Evolutionary conservation across 805 yeast genomes (phyloP).

Genomic region (Ogataea pilisensis): DNA sequence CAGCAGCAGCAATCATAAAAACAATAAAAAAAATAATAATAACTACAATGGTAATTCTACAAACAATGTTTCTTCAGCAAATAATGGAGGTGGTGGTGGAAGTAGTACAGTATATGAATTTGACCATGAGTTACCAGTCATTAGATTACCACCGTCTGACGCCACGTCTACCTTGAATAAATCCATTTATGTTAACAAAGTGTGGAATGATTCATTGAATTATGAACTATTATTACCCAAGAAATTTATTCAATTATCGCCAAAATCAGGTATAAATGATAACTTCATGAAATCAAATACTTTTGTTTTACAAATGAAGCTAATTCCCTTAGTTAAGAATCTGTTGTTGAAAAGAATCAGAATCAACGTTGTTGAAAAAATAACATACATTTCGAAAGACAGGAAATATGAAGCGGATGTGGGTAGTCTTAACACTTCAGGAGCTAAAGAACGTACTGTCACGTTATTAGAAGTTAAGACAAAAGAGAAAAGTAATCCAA

Average conservation of each 20-base stretch:
- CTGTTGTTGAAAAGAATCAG: conserved; percentile 59
- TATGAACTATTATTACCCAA: conserved; percentile 70
- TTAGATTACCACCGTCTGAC: conserved; percentile 52
- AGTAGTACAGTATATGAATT: conserved; percentile 29
- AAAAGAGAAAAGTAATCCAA: conserved; percentile 35
- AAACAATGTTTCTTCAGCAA: not conserved
- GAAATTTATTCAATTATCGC: conserved; percentile 62
- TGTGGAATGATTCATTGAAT: conserved; percentile 68
- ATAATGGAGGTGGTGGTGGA: not conserved
- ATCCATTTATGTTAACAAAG: conserved; percentile 70
- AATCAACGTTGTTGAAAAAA: conserved; percentile 62
- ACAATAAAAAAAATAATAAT: not conserved
- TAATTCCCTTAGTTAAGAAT: conserved; percentile 62
- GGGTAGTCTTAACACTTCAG: conserved; percentile 32
- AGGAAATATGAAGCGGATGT: conserved; percentile 51
- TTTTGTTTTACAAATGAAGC: conserved; percentile 54
- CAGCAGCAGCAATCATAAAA: not conserved
- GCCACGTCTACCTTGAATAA: conserved; percentile 59
- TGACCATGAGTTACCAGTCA: conserved; percentile 40
- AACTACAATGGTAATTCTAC: not conserved
- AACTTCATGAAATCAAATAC: conserved; percentile 19
- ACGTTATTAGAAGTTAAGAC: conserved; percentile 64
- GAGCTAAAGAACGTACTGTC: conserved; percentile 48
- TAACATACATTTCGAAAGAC: conserved; percentile 58
- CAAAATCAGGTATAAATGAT: conserved; percentile 36